Conservation (phyloP, 1,139 yeast genomes). For the Suhomyces yuchorum region DNA sequence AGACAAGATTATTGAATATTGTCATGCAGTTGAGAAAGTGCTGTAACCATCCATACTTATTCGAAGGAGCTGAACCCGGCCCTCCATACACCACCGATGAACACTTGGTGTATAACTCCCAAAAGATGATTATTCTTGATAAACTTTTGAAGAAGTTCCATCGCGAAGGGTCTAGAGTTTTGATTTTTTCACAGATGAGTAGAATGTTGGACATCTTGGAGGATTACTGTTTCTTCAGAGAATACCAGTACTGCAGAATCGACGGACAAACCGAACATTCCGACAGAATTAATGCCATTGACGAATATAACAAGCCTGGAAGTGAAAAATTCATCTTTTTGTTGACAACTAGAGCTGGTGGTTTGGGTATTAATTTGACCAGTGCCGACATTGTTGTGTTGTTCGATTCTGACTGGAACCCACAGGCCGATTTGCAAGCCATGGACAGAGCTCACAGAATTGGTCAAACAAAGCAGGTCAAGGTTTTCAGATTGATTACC, state of each 20-base stretch:
- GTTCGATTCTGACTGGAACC: conserved; percentile 85
- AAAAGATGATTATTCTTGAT: conserved; percentile 72
- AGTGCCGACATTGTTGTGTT: conserved; percentile 74
- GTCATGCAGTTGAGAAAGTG: conserved; percentile 85
- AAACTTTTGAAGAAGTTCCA: conserved; percentile 62
- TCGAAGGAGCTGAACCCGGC: conserved; percentile 88
- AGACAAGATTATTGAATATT: conserved; percentile 71
- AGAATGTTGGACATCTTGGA: conserved; percentile 77
- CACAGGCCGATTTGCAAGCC: conserved; percentile 85
- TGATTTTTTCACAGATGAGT: conserved; percentile 82
- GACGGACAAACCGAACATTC: conserved; percentile 82
- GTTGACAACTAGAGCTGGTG: conserved; percentile 83
- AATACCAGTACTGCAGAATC: conserved; percentile 69
- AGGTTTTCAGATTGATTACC: conserved; percentile 73
- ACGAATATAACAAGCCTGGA: conserved; percentile 71
- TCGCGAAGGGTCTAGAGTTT: conserved; percentile 71
- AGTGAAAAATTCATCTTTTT: conserved; percentile 70
- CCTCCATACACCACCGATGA: conserved; percentile 86
- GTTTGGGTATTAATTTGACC: conserved; percentile 80
- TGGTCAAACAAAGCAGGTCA: conserved; percentile 81
- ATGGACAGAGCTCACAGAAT: conserved; percentile 90
- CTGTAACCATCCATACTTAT: conserved; percentile 80
- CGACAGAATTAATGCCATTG: conserved; percentile 74
- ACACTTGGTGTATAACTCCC: conserved; percentile 71
- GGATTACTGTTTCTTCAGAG: conserved; percentile 73